Percentiles rank a stretch among this genome's conserved stretches.
Evolutionary conservation across 2,329 filamentous ascomycete species (phyloP).

Genomic region (Dothiorella sarmentorum): DNA sequence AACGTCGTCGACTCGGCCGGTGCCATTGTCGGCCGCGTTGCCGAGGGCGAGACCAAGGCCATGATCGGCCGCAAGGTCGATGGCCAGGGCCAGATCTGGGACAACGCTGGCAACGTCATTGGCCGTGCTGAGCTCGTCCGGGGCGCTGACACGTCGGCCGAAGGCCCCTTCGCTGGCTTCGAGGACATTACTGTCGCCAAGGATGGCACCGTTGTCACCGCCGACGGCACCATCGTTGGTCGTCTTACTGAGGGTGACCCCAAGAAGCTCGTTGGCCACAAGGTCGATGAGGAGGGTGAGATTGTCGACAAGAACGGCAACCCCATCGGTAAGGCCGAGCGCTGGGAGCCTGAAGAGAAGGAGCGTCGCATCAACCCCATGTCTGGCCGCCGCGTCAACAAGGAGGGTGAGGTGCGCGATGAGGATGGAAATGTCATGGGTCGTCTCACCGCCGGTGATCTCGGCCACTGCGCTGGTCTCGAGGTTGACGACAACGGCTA

Average conservation of each 20-base stretch:
- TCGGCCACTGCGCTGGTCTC: slow-evolving; percentile 51
- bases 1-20: slow-evolving; percentile 60
- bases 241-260: slow-evolving; percentile 50
- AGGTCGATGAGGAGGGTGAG: slow-evolving; percentile 51
- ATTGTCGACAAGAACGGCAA: slow-evolving; percentile 54
- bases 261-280: slow-evolving; percentile 50
- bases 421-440: slow-evolving; percentile 50
- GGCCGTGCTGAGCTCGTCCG: slow-evolving; percentile 56
- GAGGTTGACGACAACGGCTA: slow-evolving; percentile 53
- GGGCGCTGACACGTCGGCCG: slow-evolving; percentile 48
- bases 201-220: slow-evolving; percentile 53
- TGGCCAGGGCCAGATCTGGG: slow-evolving; percentile 61
- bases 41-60: slow-evolving; percentile 54
- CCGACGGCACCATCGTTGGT: slow-evolving; percentile 46
- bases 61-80: slow-evolving; percentile 62
- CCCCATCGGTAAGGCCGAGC: slow-evolving; percentile 50
- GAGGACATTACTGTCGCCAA: slow-evolving; percentile 55
- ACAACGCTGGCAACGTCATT: slow-evolving; percentile 59
- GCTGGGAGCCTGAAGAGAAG: slow-evolving; percentile 54
- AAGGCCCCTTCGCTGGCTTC: slow-evolving; percentile 60
- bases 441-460: slow-evolving; percentile 49
- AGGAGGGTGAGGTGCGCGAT: slow-evolving; percentile 51
- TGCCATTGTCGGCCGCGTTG: slow-evolving; percentile 56
- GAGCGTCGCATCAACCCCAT: slow-evolving; percentile 58
- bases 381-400: slow-evolving; percentile 54